These are phyloP conservation scores for Cryptosporidium parvum DNA, from an alignment of 169 alveolate genomes.

Conservation along the genomic window DNA sequence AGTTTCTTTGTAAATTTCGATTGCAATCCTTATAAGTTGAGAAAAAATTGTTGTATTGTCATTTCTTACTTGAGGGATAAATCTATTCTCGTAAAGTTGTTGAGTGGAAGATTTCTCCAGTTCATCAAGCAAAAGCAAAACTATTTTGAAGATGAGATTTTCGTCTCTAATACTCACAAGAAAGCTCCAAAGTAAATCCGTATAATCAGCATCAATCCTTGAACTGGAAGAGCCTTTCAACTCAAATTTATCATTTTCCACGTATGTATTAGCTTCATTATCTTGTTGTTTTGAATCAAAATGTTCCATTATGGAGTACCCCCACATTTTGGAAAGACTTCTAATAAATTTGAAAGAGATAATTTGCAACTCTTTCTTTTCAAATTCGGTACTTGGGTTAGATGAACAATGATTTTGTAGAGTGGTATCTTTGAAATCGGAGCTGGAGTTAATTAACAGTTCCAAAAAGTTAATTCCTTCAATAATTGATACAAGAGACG, in stretches of 20 bases:
- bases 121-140: constrained; percentile 3
- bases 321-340: constrained; percentile 25
- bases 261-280: neutral
- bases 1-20: constrained; percentile 7
- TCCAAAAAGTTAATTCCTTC: constrained; percentile 29
- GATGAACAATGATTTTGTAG: neutral
- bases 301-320: constrained; percentile 26
- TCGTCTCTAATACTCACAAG: neutral
- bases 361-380: neutral
- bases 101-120: constrained; percentile 23
- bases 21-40: constrained; percentile 2
- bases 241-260: neutral
- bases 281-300: constrained; percentile 20
- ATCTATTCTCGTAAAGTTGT: neutral
- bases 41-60: constrained; percentile 43
- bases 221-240: neutral
- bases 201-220: constrained; percentile 26
- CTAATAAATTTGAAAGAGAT: constrained; percentile 9
- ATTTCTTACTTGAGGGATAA: constrained; percentile 30
- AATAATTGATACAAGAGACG: neutral
- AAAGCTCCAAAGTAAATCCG: constrained; percentile 53
- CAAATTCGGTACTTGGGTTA: neutral
- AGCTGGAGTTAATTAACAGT: neutral
- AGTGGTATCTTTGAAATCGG: neutral
- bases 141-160: neutral